Base-by-base conservation (phyloP, 495 filamentous ascomycete species). In the Parathielavia appendiculata region DNA sequence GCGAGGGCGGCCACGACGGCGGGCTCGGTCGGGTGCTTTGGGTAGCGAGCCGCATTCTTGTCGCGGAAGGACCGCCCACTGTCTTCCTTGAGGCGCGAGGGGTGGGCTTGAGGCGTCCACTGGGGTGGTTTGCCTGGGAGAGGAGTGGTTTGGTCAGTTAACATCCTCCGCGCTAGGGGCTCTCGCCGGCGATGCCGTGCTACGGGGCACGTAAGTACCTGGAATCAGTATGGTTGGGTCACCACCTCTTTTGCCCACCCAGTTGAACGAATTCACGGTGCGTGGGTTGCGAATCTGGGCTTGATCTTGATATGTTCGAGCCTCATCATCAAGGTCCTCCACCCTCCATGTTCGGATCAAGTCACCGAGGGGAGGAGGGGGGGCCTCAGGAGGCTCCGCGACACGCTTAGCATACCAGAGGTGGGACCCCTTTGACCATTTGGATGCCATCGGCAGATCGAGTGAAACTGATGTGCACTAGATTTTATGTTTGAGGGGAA, bases 21-120 rank as follows among this genome's bases (percentile, higher is more conserved):
- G 2, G 86, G 85, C 61, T 86, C 80, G 12, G 83, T 67, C 0
- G 85, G 85, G 58, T 84, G 74, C 0, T 60, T 59, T 9, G 83
- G 76, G 61, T 76, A 83, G 2, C 71, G 72, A 7, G 83, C 83
- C 14, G 83, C 77, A 64, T 89, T 89, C 13, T 69, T 67, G 68
- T 90, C 86, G 9, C 84, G 82, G 60, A 77, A 82, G 58, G 80
- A 84, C 5, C 64, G 49, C 2, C 80, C 83, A 23, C 36, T 67
- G 58, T 89, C 85, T 52, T 76, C 66, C 2, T 63, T 61, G 39
- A 88, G 75, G 14, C 63, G 45, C 6, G 48, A 58, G 47, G 69
- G 61, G 26, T 69, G 53, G 0, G 60, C 19, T 2, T 74, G 72
- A 0, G 86, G 84, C 1, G 76, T 82, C 84, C 83, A 88, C 3